Evolutionary conservation across 2,329 filamentous ascomycete species (phyloP).

Genomic region (Didymella pomorum): DNA sequence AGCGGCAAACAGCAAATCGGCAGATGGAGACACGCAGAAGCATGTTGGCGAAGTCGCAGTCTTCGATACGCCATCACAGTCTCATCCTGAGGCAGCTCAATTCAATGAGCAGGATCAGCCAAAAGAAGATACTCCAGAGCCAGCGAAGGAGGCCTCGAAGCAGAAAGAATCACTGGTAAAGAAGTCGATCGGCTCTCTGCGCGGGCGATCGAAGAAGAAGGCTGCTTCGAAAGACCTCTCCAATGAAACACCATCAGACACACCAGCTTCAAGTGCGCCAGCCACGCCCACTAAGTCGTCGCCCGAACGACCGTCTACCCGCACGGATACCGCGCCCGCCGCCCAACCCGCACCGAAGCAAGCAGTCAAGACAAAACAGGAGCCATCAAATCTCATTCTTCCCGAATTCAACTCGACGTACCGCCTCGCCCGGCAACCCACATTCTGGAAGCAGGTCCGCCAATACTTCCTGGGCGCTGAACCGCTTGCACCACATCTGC

Average conservation of each 20-base stretch:
- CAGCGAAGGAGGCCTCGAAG: slow-evolving; percentile 25
- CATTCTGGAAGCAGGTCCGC: slow-evolving; percentile 56
- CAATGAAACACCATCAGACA: slow-evolving; percentile 29
- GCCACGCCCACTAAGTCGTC: slow-evolving; percentile 41
- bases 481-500: slow-evolving; percentile 71
- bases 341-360: slow-evolving; percentile 41
- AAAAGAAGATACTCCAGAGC: slow-evolving; percentile 31
- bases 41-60: slow-evolving; percentile 61
- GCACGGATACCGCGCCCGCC: slow-evolving; percentile 35
- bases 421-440: slow-evolving; percentile 54
- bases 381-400: slow-evolving; percentile 69
- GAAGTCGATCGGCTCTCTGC: slow-evolving; percentile 43
- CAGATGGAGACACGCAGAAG: slow-evolving; percentile 65
- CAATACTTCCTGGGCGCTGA: slow-evolving; percentile 56
- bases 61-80: slow-evolving; percentile 60
- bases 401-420: slow-evolving; percentile 76
- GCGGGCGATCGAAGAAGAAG: slow-evolving; percentile 42
- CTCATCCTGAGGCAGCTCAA: slow-evolving; percentile 59
- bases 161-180: slow-evolving; percentile 34
- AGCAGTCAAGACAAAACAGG: slow-evolving; percentile 36
- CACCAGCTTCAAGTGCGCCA: slow-evolving; percentile 50
- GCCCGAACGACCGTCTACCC: slow-evolving; percentile 38
- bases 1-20: slow-evolving; percentile 61
- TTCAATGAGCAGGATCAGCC: slow-evolving; percentile 56
- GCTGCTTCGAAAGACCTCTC: slow-evolving; percentile 28